Percentiles rank a stretch among this genome's conserved stretches.
Evolutionary conservation across 805 yeast genomes (phyloP).

Genomic region (Barnettozyma sucrosica): DNA sequence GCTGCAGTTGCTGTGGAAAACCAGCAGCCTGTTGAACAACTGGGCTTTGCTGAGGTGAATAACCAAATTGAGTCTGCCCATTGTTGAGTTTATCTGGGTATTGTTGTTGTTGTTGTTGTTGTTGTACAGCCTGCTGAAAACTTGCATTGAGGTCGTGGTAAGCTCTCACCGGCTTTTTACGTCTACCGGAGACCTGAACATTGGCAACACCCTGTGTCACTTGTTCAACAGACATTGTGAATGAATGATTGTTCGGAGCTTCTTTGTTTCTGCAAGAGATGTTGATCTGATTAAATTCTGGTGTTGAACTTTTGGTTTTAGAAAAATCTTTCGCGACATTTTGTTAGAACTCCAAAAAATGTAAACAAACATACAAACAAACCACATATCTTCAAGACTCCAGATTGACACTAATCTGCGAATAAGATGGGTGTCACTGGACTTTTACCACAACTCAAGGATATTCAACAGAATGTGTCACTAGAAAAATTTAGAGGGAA

Average conservation of each 20-base stretch:
- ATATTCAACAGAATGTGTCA: slow-evolving; percentile 57
- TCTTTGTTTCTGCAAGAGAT: not conserved
- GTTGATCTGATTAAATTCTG: not conserved
- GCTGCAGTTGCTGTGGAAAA: not conserved
- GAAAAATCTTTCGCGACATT: not conserved
- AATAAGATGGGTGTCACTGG: slow-evolving; percentile 75
- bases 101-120: not conserved
- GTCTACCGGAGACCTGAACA: slow-evolving; percentile 12
- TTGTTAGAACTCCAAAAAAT: not conserved
- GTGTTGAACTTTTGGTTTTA: not conserved
- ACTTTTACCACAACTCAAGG: slow-evolving; percentile 69
- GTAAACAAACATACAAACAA: not conserved
- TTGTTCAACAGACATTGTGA: slow-evolving; percentile 5
- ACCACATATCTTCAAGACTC: not conserved
- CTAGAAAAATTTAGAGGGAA: slow-evolving; percentile 63
- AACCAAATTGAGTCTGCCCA: not conserved
- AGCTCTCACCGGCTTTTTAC: slow-evolving; percentile 24
- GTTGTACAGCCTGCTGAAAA: not conserved
- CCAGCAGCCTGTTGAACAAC: not conserved
- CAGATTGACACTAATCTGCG: not conserved
- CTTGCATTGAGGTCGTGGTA: slow-evolving; percentile 14
- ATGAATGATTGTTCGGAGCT: not conserved
- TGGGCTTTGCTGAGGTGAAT: not conserved
- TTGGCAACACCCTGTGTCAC: slow-evolving; percentile 12
- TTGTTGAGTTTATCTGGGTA: not conserved